Conservation (phyloP, 2,329 filamentous ascomycete species). For the Cladosporium sphaerospermum region DNA sequence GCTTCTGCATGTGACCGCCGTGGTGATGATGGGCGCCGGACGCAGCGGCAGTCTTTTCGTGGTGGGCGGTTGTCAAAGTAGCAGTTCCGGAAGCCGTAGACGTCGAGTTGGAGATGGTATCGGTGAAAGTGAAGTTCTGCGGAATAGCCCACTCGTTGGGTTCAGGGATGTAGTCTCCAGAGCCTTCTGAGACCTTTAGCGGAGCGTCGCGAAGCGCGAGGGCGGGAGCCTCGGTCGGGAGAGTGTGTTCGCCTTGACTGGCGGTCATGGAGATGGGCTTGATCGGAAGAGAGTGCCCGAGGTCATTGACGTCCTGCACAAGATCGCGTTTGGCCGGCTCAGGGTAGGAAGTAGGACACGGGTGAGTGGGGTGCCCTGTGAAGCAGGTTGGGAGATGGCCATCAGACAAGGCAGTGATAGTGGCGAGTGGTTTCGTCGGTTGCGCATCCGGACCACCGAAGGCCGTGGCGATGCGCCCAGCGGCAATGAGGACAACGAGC, state of each 20-base stretch:
- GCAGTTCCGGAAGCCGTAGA: not conserved
- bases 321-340: not conserved
- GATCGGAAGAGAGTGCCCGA: not conserved
- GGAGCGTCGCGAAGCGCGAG: not conserved
- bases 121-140: constrained; percentile 3
- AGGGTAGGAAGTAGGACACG: not conserved
- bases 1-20: not conserved
- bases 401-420: not conserved
- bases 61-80: not conserved
- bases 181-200: not conserved
- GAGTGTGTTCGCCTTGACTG: not conserved
- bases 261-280: not conserved
- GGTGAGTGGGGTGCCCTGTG: constrained; percentile 7
- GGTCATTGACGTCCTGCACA: not conserved
- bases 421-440: not conserved
- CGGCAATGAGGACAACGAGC: not conserved
- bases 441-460: not conserved
- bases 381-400: constrained; percentile 9
- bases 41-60: too few species aligned
- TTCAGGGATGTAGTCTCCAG: constrained; percentile 5
- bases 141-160: constrained; percentile 7
- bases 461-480: not conserved
- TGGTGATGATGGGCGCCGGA: too few species aligned
- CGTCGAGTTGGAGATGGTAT: not conserved
- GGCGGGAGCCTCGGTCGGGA: not conserved